phyloP scores from a whole-genome alignment of 2,329 filamentous ascomycete species.

The Mycosphaerella sp. region DNA sequence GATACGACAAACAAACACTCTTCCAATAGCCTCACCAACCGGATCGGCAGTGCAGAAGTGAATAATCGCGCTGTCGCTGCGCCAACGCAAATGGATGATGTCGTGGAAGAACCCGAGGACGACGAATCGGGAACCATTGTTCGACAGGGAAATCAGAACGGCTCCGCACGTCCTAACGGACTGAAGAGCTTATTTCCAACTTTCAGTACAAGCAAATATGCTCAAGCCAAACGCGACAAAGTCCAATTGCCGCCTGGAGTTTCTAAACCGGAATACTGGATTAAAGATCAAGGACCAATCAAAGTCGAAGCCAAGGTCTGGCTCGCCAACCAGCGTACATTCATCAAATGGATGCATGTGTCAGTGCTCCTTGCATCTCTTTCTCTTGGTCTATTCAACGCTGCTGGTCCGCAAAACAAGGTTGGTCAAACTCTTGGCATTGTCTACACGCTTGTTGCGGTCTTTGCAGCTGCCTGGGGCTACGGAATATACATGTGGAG shows the following conservation, averaged over 20 bases:
- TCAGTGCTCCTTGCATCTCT: conserved; percentile 78
- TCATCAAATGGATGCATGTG: conserved; percentile 98
- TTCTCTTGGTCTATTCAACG: conserved; percentile 80
- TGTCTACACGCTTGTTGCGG: conserved; percentile 72
- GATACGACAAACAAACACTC: conserved; percentile 12
- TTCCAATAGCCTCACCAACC: conserved; percentile 7
- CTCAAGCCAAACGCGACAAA: conserved; percentile 46
- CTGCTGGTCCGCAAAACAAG: conserved; percentile 67
- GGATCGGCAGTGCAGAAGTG: conserved; percentile 14
- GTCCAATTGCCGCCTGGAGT: conserved; percentile 74
- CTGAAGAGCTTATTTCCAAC: conserved; percentile 71
- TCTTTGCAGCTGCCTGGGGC: conserved; percentile 82
- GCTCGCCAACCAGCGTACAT: conserved; percentile 97
- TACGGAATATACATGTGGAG: conserved; percentile 74
- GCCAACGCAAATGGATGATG: conserved; percentile 31
- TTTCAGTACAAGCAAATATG: conserved; percentile 76
- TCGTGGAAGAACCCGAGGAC: conserved; percentile 43
- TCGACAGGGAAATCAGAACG: conserved; percentile 17
- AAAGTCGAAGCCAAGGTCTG: conserved; percentile 97
- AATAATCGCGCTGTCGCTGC: conserved; percentile 19
- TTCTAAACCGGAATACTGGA: conserved; percentile 75
- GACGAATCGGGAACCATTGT: conserved; percentile 42
- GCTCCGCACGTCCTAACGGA: conserved; percentile 46
- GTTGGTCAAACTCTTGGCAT: conserved; percentile 74
- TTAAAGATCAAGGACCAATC: conserved; percentile 89